These are phyloP conservation scores for Pythium insidiosum DNA, from an alignment of 352 stramenopile species.

Conservation along the genomic window DNA sequence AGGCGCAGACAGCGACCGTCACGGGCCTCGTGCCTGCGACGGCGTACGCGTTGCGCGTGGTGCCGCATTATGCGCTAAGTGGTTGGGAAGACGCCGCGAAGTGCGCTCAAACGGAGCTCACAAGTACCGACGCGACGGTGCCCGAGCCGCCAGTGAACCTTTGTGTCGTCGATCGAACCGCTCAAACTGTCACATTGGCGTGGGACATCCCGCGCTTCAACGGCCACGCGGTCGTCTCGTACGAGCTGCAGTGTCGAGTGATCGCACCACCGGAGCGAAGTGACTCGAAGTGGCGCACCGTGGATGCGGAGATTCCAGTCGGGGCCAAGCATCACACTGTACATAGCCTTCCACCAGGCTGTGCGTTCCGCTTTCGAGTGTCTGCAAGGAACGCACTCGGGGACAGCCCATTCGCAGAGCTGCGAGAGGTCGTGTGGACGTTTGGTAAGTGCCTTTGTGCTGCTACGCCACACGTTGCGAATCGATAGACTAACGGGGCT, in stretches of 20 bases:
- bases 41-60: slow-evolving; percentile 39
- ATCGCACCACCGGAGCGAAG: neutral
- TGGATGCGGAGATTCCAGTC: slow-evolving; percentile 8
- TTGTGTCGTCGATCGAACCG: slow-evolving; percentile 24
- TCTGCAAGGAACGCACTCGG: slow-evolving; percentile 15
- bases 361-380: slow-evolving; percentile 16
- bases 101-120: slow-evolving; percentile 20
- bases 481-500: too few relatives aligned
- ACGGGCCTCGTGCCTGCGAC: slow-evolving; percentile 25
- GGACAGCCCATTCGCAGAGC: slow-evolving; percentile 2
- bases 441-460: slow-evolving; percentile 12
- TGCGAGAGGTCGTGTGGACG: slow-evolving; percentile 14
- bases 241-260: slow-evolving; percentile 12
- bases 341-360: slow-evolving; percentile 1
- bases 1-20: slow-evolving; percentile 18
- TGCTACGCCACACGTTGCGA: too few relatives aligned
- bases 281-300: slow-evolving; percentile 4
- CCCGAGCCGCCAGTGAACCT: slow-evolving; percentile 29
- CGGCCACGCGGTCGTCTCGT: slow-evolving; percentile 23
- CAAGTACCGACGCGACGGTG: slow-evolving; percentile 19
- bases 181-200: slow-evolving; percentile 21
- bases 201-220: slow-evolving; percentile 49
- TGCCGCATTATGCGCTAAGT: slow-evolving; percentile 26
- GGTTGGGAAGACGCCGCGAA: slow-evolving; percentile 26
- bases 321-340: slow-evolving; percentile 2